Evolutionary conservation across 805 yeast species (phyloP), one percentile per base, ranked within the genome.

Genomic region (Nakazawaea populi): DNA sequence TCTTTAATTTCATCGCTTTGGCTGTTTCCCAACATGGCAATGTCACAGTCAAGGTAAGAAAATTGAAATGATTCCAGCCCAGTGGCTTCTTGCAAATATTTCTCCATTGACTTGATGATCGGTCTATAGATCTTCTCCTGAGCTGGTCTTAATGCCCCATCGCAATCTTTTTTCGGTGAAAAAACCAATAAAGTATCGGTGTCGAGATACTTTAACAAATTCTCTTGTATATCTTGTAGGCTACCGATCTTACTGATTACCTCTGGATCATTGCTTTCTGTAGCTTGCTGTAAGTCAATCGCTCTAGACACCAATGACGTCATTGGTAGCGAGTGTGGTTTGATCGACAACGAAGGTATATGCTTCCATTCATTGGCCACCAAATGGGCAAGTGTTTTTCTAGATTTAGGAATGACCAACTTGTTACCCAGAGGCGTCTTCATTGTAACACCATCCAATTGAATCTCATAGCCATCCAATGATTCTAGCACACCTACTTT

Each of bases 171-270:
- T 9, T 59, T 56, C 10, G 97, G 96, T 1, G 97, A 83, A 61
- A 91, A 86, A 7, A 92, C 89, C 48, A 94, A 74, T 55, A 96
- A 72, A 1, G 98, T 90, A 66, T 94, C 99, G 0, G 99, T 94
- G 65, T 94, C 99, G 52, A 95, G 72, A 62, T 91, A 94, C 50
- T 91, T 81, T 60, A 92, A 70, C 54, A 94, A 69, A 55, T 77
- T 78, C 42, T 74, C 66, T 54, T 80, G 76, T 24, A 89, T 78
- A 42, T 77, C 79, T 4, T 74, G 77, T 42, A 80, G 68, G 54
- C 73, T 78, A 8, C 91, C 90, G 38, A 83, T 75, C 62, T 86
- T 85, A 42, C 83, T 79, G 12, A 73, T 64, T 47, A 76, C 63
- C 46, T 79, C 84, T 24, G 70, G 72, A 53, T 75, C 73, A 4